Percentiles rank a stretch among this genome's conserved stretches.
phyloP scores from a whole-genome alignment of 2,329 filamentous ascomycete species.

The Fusarium sp. region DNA sequence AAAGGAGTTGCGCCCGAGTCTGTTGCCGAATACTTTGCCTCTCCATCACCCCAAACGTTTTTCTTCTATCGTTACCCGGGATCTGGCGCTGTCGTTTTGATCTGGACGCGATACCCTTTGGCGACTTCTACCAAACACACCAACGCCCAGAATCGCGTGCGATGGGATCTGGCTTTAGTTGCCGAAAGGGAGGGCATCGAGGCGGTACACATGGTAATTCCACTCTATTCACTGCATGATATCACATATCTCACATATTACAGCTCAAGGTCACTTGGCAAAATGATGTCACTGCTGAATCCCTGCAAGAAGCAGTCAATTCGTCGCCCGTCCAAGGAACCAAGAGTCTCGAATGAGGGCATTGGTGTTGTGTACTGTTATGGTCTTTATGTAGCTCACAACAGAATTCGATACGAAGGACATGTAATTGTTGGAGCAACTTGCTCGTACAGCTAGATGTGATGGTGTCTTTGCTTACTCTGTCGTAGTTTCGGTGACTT shows the following conservation, averaged over 20 bases:
- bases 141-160: slow-evolving; percentile 12
- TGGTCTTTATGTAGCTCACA: not conserved
- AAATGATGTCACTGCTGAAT: not conserved
- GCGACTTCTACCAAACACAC: slow-evolving; percentile 12
- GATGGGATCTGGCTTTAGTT: slow-evolving; percentile 13
- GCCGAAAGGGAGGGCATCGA: slow-evolving; percentile 7
- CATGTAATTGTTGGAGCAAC: too few species aligned
- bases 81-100: slow-evolving; percentile 17
- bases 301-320: slow-evolving; percentile 4
- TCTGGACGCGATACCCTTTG: slow-evolving; percentile 23
- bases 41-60: not conserved
- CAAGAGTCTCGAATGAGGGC: not conserved
- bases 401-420: not conserved
- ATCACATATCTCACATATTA: slow-evolving; percentile 3
- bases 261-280: slow-evolving; percentile 11
- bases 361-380: not conserved
- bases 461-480: not conserved
- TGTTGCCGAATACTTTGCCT: not conserved
- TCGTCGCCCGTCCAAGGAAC: not conserved
- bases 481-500: not conserved
- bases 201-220: slow-evolving; percentile 9
- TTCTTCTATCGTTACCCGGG: slow-evolving; percentile 17
- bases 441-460: too few species aligned
- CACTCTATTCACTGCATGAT: not conserved
- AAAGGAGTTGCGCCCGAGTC: slow-evolving; percentile 2